phyloP scores from a whole-genome alignment of 2,329 filamentous ascomycete species.

The Sclerotinia glacialis region DNA sequence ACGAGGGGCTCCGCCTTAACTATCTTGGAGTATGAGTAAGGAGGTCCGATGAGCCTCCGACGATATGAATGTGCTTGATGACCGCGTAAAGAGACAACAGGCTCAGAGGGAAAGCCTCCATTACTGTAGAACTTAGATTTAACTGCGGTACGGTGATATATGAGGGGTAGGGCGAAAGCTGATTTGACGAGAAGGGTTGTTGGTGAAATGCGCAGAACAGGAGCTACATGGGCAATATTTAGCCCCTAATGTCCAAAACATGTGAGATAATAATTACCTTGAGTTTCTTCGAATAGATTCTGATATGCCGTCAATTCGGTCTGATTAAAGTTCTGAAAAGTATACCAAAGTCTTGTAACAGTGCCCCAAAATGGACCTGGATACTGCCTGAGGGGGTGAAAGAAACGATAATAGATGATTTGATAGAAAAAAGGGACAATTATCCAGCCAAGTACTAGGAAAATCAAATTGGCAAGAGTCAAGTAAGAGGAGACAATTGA shows the following conservation, averaged over 20 bases:
- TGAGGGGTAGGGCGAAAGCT: conserved; percentile 52
- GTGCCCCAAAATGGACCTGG: conserved; percentile 39
- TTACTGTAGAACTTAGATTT: conserved; percentile 59
- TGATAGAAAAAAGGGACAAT: not conserved
- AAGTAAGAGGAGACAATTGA: not conserved
- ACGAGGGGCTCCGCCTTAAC: conserved; percentile 58
- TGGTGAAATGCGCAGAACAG: conserved; percentile 52
- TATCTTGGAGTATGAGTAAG: conserved; percentile 54
- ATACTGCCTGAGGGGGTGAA: conserved; percentile 38
- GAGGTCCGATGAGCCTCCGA: conserved; percentile 53
- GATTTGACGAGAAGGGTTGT: conserved; percentile 53
- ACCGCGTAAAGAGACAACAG: conserved; percentile 56
- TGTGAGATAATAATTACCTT: not conserved
- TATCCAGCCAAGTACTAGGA: not conserved
- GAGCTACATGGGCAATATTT: conserved; percentile 41
- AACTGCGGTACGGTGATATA: conserved; percentile 55
- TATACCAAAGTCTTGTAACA: conserved; percentile 40
- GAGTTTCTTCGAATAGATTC: conserved; percentile 6
- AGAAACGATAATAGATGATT: conserved; percentile 31
- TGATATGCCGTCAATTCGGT: not conserved
- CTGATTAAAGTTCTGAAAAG: conserved; percentile 28
- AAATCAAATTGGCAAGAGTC: not conserved
- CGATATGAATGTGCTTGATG: conserved; percentile 50
- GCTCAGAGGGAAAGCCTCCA: conserved; percentile 55
- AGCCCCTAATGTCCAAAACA: not conserved